phyloP scores from a whole-genome alignment of 2,329 filamentous ascomycete genomes.

The Hymenoscyphus salicellus region DNA sequence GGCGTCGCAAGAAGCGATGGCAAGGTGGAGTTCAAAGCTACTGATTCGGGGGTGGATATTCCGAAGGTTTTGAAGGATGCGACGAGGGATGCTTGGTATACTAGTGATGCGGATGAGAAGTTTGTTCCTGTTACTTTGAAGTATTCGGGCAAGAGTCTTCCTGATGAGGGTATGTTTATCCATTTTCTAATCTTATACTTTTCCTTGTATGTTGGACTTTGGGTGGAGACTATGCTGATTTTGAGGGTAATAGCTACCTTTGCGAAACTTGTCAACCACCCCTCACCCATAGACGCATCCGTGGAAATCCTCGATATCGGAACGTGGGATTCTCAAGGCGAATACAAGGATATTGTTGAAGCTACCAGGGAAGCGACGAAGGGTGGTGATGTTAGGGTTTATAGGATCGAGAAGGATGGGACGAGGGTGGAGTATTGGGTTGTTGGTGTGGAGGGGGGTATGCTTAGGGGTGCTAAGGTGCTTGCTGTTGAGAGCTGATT shows the following conservation, averaged over 20 bases:
- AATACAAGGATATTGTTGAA: conserved; percentile 67
- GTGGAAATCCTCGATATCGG: conserved; percentile 65
- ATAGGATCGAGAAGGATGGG: conserved; percentile 61
- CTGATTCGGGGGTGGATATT: conserved; percentile 54
- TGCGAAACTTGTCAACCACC: conserved; percentile 61
- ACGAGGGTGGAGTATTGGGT: conserved; percentile 78
- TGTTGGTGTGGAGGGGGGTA: conserved; percentile 59
- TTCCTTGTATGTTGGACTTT: background rate
- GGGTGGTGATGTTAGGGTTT: conserved; percentile 71
- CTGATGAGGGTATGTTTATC: conserved; percentile 56
- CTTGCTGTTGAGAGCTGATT: conserved; percentile 67
- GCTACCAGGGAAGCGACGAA: conserved; percentile 62
- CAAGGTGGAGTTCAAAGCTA: conserved; percentile 48
- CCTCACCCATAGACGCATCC: conserved; percentile 49
- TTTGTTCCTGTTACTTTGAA: conserved; percentile 73
- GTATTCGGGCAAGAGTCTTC: conserved; percentile 54
- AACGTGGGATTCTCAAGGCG: conserved; percentile 69
- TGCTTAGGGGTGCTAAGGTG: conserved; percentile 75
- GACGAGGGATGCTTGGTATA: conserved; percentile 62
- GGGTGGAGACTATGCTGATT: background rate
- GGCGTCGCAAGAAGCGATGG: conserved; percentile 42
- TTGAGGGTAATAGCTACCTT: conserved; percentile 57
- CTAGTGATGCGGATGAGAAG: conserved; percentile 80
- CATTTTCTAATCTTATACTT: conserved; percentile 18
- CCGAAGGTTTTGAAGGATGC: conserved; percentile 55